These are phyloP conservation scores for Fusarium equiseti DNA, from an alignment of 2,329 filamentous ascomycete species.

Conservation along the genomic window DNA sequence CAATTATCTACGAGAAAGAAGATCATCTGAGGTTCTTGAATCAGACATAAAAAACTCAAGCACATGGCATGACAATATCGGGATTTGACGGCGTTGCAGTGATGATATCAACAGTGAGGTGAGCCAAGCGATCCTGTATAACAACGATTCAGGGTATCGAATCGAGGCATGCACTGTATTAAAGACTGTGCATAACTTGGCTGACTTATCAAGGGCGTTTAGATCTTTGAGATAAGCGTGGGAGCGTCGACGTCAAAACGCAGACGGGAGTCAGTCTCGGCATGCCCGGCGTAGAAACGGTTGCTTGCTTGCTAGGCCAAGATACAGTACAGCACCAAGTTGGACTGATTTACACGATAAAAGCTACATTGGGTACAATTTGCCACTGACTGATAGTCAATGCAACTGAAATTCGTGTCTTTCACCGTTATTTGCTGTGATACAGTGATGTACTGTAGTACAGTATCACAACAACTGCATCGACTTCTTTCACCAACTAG, in stretches of 20 bases:
- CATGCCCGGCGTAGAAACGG: slow-evolving; percentile 31
- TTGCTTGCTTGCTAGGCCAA: background rate
- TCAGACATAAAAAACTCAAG: background rate
- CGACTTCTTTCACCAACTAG: background rate
- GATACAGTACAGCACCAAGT: slow-evolving; percentile 3
- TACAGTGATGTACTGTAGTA: background rate
- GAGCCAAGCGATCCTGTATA: slow-evolving; percentile 3
- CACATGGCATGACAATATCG: slow-evolving; percentile 31
- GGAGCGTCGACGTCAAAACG: slow-evolving; percentile 6
- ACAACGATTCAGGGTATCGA: slow-evolving; percentile 8
- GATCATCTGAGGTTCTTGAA: slow-evolving; percentile 16
- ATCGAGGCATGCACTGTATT: slow-evolving; percentile 15
- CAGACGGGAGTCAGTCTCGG: slow-evolving; percentile 13
- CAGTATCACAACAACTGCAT: background rate
- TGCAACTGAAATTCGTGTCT: slow-evolving; percentile 1
- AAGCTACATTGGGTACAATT: slow-evolving; percentile 22
- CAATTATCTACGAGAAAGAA: slow-evolving; percentile 8
- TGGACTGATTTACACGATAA: slow-evolving; percentile 29
- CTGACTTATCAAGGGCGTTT: background rate
- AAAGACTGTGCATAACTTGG: background rate
- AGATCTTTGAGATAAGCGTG: slow-evolving; percentile 40
- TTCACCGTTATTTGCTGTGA: background rate
- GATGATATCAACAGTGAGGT: slow-evolving; percentile 14
- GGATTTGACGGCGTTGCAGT: slow-evolving; percentile 20
- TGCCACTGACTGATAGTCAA: slow-evolving; percentile 23